A percentile compares a stretch with the other conserved stretches of the same genome.
These are phyloP conservation scores for Arthrobotrys iridis DNA, from an alignment of 2,329 filamentous ascomycete species.

Conservation along the genomic window DNA sequence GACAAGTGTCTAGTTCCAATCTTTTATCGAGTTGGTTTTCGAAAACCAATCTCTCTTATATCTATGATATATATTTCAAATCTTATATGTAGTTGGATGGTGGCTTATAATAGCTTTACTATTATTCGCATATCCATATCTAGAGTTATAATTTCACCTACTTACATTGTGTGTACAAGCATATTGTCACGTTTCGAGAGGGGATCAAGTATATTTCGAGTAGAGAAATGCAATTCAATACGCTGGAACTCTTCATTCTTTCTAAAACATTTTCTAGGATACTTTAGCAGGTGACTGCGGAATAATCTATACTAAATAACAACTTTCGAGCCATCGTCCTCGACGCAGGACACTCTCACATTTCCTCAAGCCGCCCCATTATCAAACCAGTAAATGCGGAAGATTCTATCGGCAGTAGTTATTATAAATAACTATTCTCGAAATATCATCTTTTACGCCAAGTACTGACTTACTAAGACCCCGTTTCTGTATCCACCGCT, in stretches of 20 bases:
- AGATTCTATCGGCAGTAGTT: background rate
- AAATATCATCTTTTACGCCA: background rate
- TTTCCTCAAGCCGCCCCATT: background rate
- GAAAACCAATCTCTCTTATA: background rate
- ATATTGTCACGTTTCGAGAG: no score
- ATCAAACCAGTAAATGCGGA: background rate
- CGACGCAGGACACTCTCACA: background rate
- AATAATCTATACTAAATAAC: background rate
- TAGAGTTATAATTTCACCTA: no score
- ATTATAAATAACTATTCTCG: background rate
- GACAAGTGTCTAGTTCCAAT: background rate
- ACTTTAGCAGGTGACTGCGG: background rate
- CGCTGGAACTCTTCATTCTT: background rate
- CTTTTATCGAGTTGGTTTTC: background rate
- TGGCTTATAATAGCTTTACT: no score
- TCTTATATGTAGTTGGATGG: no score
- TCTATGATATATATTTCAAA: no score
- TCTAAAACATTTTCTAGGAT: background rate
- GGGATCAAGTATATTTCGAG: no score
- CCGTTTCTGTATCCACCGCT: background rate
- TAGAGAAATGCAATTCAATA: no score
- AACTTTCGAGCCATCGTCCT: background rate
- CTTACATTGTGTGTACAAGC: no score
- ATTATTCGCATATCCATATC: no score
- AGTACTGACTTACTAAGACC: background rate